phyloP scores from a whole-genome alignment of 148 eudicot genomes.

The Chenopodium formosanum region DNA sequence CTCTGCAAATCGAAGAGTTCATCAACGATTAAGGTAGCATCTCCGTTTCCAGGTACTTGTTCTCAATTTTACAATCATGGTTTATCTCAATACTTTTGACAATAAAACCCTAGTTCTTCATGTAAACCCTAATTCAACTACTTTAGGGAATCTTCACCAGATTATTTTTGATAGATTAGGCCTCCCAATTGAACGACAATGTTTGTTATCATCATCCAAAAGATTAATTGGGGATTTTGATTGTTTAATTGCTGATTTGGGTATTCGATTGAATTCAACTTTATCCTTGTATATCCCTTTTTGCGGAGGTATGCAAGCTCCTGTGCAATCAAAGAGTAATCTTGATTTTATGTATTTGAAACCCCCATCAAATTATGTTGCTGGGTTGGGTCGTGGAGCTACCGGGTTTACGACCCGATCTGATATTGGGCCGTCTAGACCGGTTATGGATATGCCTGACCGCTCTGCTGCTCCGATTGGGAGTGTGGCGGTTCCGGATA shows the following conservation, averaged over 20 bases:
- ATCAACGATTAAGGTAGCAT: too few species aligned
- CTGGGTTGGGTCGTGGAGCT: constrained; percentile 97
- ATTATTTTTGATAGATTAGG: constrained; percentile 37
- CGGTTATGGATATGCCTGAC: constrained; percentile 86
- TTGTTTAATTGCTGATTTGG: constrained; percentile 40
- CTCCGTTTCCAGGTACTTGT: not conserved
- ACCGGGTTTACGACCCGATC: constrained; percentile 98
- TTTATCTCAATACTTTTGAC: constrained; percentile 44
- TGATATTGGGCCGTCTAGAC: constrained; percentile 93
- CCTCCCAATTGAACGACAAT: constrained; percentile 43
- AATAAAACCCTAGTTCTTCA: constrained; percentile 55
- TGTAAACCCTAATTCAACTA: constrained; percentile 51
- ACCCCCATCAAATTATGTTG: constrained; percentile 89
- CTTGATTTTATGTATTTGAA: constrained; percentile 68
- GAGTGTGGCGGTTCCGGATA: constrained; percentile 44
- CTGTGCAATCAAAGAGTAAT: constrained; percentile 52
- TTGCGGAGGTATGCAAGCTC: constrained; percentile 80
- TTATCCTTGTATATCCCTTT: constrained; percentile 50
- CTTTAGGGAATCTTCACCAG: constrained; percentile 42
- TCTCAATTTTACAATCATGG: constrained; percentile 37
- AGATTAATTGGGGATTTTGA: constrained; percentile 31
- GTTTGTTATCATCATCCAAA: constrained; percentile 49
- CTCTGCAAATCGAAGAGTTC: too few species aligned
- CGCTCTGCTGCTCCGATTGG: constrained; percentile 56
- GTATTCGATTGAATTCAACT: constrained; percentile 46